A percentile compares a stretch with the other conserved stretches of the same genome.
Evolutionary conservation across 345 rosid species (phyloP).

Genomic region (Lumnitzera littorea): DNA sequence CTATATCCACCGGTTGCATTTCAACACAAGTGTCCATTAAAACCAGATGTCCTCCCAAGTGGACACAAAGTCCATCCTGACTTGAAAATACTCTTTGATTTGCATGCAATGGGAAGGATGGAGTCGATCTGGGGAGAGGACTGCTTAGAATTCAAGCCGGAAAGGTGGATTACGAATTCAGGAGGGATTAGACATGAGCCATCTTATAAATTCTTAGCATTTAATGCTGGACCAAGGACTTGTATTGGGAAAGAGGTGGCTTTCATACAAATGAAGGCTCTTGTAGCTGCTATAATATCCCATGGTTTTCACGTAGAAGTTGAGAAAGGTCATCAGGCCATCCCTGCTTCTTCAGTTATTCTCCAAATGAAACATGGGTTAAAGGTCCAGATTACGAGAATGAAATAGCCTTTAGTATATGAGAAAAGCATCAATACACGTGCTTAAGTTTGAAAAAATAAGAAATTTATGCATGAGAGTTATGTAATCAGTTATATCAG

Average conservation of each 20-base stretch:
- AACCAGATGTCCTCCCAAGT: conserved; percentile 27
- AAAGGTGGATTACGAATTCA: conserved; percentile 23
- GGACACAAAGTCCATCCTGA: conserved; percentile 22
- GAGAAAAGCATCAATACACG: too few relatives aligned
- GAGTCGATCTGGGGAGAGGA: conserved; percentile 23
- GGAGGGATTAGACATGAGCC: conserved; percentile 25
- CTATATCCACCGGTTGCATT: conserved; percentile 30
- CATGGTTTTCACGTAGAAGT: conserved; percentile 16
- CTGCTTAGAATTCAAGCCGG: conserved; percentile 29
- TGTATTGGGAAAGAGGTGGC: conserved; percentile 30
- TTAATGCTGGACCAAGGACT: conserved; percentile 29
- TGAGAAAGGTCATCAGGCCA: conserved; percentile 16
- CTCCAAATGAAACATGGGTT: conserved; percentile 29
- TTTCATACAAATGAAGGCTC: conserved; percentile 21
- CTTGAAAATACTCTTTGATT: conserved; percentile 9
- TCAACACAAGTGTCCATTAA: conserved; percentile 17
- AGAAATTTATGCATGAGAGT: too few relatives aligned
- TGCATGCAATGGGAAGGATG: conserved; percentile 32
- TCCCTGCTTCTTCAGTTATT: conserved; percentile 13
- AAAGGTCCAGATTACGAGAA: conserved; percentile 12
- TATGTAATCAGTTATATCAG: too few relatives aligned
- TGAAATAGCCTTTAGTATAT: too few relatives aligned
- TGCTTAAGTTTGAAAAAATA: too few relatives aligned
- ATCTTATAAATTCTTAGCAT: conserved; percentile 21
- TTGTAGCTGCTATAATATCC: conserved; percentile 12